A percentile compares a stretch with the other conserved stretches of the same genome.
These are phyloP conservation scores for Leccinum proliferum DNA, from an alignment of 1,284 basidiomycete species.

Conservation along the genomic window DNA sequence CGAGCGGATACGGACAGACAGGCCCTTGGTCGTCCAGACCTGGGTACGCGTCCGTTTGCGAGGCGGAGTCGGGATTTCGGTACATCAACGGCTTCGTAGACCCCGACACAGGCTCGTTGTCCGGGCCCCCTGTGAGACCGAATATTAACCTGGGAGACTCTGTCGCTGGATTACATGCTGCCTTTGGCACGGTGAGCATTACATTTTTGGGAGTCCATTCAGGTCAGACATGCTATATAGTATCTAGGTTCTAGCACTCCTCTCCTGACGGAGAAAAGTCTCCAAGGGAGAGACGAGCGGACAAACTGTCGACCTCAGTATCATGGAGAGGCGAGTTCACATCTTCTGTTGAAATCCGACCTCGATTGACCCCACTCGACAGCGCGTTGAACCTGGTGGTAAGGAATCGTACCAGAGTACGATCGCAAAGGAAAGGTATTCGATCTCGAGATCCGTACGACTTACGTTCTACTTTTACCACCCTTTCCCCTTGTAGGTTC, in stretches of 20 bases:
- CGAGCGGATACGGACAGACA: slow-evolving; percentile 69
- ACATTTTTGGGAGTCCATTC: neutral
- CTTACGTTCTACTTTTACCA: neutral
- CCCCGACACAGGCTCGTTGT: slow-evolving; percentile 43
- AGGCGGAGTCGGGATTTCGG: slow-evolving; percentile 68
- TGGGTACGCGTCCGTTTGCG: slow-evolving; percentile 69
- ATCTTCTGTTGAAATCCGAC: neutral
- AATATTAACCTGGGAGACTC: slow-evolving; percentile 70
- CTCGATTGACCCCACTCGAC: neutral
- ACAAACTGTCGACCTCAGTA: slow-evolving; percentile 68
- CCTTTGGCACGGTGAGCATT: slow-evolving; percentile 57
- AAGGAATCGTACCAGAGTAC: slow-evolving; percentile 71
- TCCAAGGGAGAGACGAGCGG: slow-evolving; percentile 37
- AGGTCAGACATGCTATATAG: neutral
- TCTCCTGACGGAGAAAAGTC: slow-evolving; percentile 42
- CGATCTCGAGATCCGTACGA: neutral
- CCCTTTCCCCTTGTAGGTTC: slow-evolving; percentile 35
- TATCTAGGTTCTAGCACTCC: slow-evolving; percentile 63
- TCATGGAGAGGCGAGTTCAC: slow-evolving; percentile 53
- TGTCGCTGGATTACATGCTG: slow-evolving; percentile 64
- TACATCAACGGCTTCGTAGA: slow-evolving; percentile 66
- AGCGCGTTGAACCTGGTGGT: slow-evolving; percentile 70
- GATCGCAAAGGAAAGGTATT: slow-evolving; percentile 59
- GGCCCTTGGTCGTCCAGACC: slow-evolving; percentile 66
- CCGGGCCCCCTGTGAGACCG: slow-evolving; percentile 60